phyloP scores from a whole-genome alignment of 2,329 filamentous ascomycete species.

The Alternaria consortialis region DNA sequence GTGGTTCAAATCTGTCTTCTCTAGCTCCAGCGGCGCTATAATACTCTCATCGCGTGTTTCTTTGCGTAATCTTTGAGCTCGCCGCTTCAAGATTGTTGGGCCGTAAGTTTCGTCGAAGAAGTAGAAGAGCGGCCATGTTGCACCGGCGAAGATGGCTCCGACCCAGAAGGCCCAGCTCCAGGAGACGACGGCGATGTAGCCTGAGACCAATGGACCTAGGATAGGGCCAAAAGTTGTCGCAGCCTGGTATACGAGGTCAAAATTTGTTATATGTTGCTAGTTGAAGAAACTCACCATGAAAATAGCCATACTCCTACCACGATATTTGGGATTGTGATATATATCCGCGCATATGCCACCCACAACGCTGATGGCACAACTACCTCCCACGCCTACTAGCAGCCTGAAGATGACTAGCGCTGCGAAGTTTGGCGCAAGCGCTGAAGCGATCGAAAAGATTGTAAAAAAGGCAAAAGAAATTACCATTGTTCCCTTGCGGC shows the following conservation, averaged over 20 bases:
- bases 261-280: background rate
- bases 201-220: conserved; percentile 71
- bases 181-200: conserved; percentile 67
- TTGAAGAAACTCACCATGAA: conserved; percentile 37
- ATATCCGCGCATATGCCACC: conserved; percentile 71
- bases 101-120: conserved; percentile 66
- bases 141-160: conserved; percentile 72
- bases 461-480: conserved; percentile 60
- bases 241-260: conserved; percentile 56
- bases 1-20: conserved; percentile 65
- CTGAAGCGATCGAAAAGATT: conserved; percentile 57
- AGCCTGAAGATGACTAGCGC: conserved; percentile 56
- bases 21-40: conserved; percentile 70
- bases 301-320: conserved; percentile 43
- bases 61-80: conserved; percentile 67
- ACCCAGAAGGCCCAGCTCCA: conserved; percentile 80
- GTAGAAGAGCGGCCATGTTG: conserved; percentile 67
- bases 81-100: conserved; percentile 56
- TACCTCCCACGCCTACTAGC: conserved; percentile 55
- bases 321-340: conserved; percentile 62
- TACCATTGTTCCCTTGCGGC: conserved; percentile 59
- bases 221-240: conserved; percentile 73
- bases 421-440: conserved; percentile 55
- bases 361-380: conserved; percentile 66
- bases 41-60: conserved; percentile 62